Conservation (phyloP, 495 filamentous ascomycete species). For the Aspergillus hancockii region DNA sequence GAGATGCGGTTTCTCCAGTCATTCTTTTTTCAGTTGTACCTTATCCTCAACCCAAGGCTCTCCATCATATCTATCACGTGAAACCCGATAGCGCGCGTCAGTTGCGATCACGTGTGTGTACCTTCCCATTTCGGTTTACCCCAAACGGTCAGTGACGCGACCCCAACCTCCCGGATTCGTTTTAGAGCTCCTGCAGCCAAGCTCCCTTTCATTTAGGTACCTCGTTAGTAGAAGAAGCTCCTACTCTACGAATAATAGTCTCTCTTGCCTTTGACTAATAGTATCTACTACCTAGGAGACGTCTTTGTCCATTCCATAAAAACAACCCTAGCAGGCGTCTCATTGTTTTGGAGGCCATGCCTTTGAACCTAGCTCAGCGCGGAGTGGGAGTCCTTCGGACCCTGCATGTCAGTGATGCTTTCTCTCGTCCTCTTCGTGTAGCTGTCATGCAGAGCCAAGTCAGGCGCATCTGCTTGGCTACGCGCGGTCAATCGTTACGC, state of each 20-base stretch:
- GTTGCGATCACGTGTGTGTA: conserved; percentile 16
- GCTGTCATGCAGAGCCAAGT: conserved; percentile 31
- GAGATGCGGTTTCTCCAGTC: conserved; percentile 5
- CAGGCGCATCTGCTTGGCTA: conserved; percentile 27
- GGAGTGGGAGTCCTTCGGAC: conserved; percentile 30
- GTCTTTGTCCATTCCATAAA: background rate
- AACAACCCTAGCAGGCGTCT: background rate
- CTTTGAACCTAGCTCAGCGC: conserved; percentile 32
- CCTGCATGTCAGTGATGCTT: conserved; percentile 27
- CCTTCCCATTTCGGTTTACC: conserved; percentile 28
- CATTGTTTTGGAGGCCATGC: conserved; percentile 26
- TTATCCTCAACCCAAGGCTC: background rate
- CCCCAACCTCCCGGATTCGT: conserved; percentile 32
- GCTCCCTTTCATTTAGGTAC: too few species aligned
- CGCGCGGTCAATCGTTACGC: conserved; percentile 14
- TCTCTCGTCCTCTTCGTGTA: conserved; percentile 30
- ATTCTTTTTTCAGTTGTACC: conserved; percentile 18
- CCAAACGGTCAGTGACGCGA: conserved; percentile 35
- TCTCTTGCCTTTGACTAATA: conserved; percentile 17
- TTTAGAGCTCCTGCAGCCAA: conserved; percentile 26
- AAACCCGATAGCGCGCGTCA: background rate
- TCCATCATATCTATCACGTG: conserved; percentile 20
- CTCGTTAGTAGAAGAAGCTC: conserved; percentile 12
- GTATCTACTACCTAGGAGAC: background rate
- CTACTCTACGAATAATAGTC: conserved; percentile 2